Evolutionary conservation across 495 filamentous ascomycete genomes (phyloP).

Genomic region (Peziza echinospora): DNA sequence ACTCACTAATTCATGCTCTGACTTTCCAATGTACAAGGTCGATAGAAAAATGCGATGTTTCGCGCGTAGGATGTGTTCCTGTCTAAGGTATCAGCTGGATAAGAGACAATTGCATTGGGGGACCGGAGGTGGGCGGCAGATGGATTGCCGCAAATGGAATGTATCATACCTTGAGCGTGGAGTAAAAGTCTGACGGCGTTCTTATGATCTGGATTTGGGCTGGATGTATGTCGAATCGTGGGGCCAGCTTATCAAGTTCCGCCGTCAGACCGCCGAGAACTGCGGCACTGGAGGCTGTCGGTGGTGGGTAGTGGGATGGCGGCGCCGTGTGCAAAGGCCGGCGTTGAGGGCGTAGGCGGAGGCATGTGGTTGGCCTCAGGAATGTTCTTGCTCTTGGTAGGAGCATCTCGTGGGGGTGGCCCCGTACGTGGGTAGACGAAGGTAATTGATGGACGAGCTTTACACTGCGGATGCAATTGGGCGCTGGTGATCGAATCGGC

Average conservation of each 20-base stretch:
- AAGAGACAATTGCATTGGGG: neutral
- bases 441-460: too few species aligned
- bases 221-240: conserved; percentile 65
- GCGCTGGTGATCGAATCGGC: too few species aligned
- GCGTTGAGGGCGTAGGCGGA: neutral
- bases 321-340: conserved; percentile 23
- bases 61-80: conserved; percentile 64
- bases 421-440: too few species aligned
- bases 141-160: neutral
- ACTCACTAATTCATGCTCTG: conserved; percentile 64
- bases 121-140: neutral
- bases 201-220: conserved; percentile 61
- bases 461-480: too few species aligned
- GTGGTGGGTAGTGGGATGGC: conserved; percentile 14
- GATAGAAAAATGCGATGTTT: conserved; percentile 67
- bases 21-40: conserved; percentile 88
- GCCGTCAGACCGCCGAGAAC: conserved; percentile 45
- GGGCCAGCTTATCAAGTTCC: conserved; percentile 75
- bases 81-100: conserved; percentile 11
- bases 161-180: conserved; percentile 51
- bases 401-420: too few species aligned
- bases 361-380: neutral
- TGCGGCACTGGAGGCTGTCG: conserved; percentile 20
- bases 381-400: neutral
- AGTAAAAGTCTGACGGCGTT: conserved; percentile 67